These are phyloP conservation scores for Apiospora malaysiana DNA, from an alignment of 2,329 filamentous ascomycete species.

Conservation along the genomic window DNA sequence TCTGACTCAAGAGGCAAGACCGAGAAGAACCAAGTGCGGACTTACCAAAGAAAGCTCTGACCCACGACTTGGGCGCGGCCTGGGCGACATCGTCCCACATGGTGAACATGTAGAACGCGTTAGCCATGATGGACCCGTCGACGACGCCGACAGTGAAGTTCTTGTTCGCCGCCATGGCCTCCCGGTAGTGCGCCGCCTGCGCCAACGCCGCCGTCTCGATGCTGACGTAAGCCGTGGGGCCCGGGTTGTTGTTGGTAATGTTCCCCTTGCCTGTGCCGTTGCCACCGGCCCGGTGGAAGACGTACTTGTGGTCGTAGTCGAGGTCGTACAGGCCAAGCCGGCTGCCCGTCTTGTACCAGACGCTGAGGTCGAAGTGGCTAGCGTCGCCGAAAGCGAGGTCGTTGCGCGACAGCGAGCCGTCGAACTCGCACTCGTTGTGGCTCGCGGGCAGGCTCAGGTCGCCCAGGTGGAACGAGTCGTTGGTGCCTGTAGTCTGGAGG, in stretches of 20 bases:
- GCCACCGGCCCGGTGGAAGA: neutral
- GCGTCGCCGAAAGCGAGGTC: slow-evolving; percentile 13
- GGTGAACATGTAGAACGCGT: neutral
- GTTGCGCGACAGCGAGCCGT: neutral
- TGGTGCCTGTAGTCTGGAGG: slow-evolving; percentile 3
- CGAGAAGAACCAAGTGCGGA: neutral
- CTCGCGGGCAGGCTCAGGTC: slow-evolving; percentile 6
- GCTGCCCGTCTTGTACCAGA: neutral
- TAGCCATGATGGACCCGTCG: neutral
- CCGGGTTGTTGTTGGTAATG: neutral
- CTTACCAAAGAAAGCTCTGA: slow-evolving; percentile 5
- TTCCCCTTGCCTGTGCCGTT: neutral
- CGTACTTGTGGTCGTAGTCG: neutral
- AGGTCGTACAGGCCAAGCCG: neutral
- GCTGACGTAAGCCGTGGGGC: neutral
- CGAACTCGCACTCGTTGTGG: slow-evolving; percentile 12
- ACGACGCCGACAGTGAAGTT: neutral
- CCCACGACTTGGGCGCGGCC: neutral
- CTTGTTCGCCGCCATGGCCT: slow-evolving; percentile 7
- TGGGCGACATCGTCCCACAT: neutral
- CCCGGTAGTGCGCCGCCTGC: neutral
- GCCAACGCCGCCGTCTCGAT: neutral
- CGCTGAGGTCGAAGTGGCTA: neutral
- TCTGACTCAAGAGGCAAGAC: too few species aligned
- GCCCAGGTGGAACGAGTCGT: slow-evolving; percentile 14